Base-by-base conservation (phyloP, 2,329 filamentous ascomycete genomes). In the Corynespora cassiicola region DNA sequence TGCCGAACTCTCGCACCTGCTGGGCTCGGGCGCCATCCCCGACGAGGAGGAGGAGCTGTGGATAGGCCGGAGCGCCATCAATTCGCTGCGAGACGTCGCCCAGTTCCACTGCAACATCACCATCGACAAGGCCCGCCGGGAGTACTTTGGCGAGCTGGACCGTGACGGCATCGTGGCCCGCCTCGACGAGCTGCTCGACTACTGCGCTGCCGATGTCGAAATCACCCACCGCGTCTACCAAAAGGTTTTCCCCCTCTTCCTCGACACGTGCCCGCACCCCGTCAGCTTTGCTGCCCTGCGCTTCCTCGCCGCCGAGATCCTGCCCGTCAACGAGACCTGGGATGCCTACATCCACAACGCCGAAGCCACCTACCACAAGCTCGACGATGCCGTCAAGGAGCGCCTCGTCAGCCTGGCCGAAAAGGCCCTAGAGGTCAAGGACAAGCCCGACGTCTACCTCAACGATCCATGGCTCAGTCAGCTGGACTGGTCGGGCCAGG, bases 221-320 rank as follows among this genome's bases (percentile, higher is more conserved):
- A 85, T 96, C 54, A 99, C 94, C 0, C 94, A 99, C 58, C 84
- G 85, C 31, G 88, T 99, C n/a, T 99, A 92, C 70, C 86, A 90
- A 63, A 90, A 90, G 43, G 90, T 97, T 1, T 94, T 99, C 48
- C 89, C 90, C 1, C 86, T 87, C 42, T 99, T 96, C 57, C 75
- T 96, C 14, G 78, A 90, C 28, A 88, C 88, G 17, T 99, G 94
- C 61, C 94, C 94, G 1, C 95, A 99, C 68, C 94, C 94, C 0
- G 94, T 99, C 58, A 97, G 91, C 70, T 99, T 99, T 60, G 92
- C 90, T 2, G 94, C 94, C 2, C 76, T 99, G 12, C 82, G 94
- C 11, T 94, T 97, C 65, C 78, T 99, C n/a, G 90, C 91, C 0
- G 87, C 91, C 0, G 90, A 96, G 49, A 96, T 97, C 31, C 74